phyloP scores from a whole-genome alignment of 495 filamentous ascomycete genomes.

The Daldinia decipiens region DNA sequence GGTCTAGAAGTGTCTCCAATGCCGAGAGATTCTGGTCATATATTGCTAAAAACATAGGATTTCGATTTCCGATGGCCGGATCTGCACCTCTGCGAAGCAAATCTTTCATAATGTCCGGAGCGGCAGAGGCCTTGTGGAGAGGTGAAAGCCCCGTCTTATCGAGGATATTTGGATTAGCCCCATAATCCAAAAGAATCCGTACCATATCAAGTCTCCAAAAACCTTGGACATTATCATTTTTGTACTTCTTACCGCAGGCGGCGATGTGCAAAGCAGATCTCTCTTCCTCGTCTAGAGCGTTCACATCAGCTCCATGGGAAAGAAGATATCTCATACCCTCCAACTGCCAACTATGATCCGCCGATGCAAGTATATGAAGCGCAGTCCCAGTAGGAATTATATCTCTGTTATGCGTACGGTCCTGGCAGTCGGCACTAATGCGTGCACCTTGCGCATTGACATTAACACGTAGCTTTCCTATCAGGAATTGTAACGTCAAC shows the following conservation, averaged over 20 bases:
- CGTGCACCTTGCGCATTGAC: background rate
- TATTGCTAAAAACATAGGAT: background rate
- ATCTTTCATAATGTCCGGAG: background rate
- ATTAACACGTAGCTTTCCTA: background rate
- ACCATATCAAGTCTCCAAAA: background rate
- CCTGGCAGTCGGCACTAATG: no score
- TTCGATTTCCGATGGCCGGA: background rate
- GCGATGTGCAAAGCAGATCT: background rate
- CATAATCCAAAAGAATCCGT: background rate
- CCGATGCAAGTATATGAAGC: background rate
- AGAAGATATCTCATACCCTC: background rate
- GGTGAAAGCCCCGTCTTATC: background rate
- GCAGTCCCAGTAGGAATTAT: background rate
- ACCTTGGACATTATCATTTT: background rate
- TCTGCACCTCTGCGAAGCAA: background rate
- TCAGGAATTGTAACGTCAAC: background rate
- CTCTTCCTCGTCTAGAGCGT: background rate
- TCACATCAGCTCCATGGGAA: background rate
- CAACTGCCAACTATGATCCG: background rate
- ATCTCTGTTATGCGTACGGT: no score
- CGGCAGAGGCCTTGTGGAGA: background rate
- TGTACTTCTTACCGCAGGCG: background rate
- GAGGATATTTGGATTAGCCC: background rate
- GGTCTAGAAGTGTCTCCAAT: background rate
- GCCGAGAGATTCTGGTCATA: background rate